phyloP scores from a whole-genome alignment of 2,329 filamentous ascomycete species.

The Colletotrichum shisoi region DNA sequence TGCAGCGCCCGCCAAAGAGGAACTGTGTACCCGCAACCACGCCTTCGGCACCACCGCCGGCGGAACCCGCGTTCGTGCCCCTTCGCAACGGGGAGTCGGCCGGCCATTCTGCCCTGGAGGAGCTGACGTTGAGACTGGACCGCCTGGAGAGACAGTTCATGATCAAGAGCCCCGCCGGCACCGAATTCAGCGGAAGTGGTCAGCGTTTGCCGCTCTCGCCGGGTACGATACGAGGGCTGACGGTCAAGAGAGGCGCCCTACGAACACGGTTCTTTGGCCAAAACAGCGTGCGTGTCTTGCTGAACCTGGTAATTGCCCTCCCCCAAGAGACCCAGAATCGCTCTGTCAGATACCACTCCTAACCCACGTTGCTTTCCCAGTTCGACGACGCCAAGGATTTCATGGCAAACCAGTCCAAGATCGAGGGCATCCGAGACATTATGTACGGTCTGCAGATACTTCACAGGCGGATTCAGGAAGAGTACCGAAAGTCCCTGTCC shows the following conservation, averaged over 20 bases:
- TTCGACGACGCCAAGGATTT: constrained; percentile 64
- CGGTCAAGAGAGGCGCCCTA: constrained; percentile 57
- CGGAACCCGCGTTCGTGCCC: constrained; percentile 22
- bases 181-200: constrained; percentile 49
- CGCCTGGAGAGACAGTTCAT: constrained; percentile 61
- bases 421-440: constrained; percentile 53
- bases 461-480: constrained; percentile 58
- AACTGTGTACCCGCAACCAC: constrained; percentile 43
- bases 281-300: constrained; percentile 60
- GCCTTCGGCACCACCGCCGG: constrained; percentile 17
- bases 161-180: constrained; percentile 52
- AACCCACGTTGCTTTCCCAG: constrained; percentile 45
- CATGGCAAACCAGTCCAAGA: constrained; percentile 54
- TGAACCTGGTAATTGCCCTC: constrained; percentile 59
- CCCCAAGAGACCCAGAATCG: constrained; percentile 17
- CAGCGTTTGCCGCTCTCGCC: constrained; percentile 48
- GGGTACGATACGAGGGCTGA: constrained; percentile 59
- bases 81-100: constrained; percentile 46
- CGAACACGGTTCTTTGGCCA: constrained; percentile 63
- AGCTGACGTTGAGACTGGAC: constrained; percentile 60
- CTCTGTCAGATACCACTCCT: constrained; percentile 28
- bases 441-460: constrained; percentile 58
- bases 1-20: constrained; percentile 52
- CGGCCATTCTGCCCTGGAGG: constrained; percentile 53
- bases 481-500: constrained; percentile 56